Conservation (phyloP, 176 grass and related monocot genomes). For the Carex pumila region DNA sequence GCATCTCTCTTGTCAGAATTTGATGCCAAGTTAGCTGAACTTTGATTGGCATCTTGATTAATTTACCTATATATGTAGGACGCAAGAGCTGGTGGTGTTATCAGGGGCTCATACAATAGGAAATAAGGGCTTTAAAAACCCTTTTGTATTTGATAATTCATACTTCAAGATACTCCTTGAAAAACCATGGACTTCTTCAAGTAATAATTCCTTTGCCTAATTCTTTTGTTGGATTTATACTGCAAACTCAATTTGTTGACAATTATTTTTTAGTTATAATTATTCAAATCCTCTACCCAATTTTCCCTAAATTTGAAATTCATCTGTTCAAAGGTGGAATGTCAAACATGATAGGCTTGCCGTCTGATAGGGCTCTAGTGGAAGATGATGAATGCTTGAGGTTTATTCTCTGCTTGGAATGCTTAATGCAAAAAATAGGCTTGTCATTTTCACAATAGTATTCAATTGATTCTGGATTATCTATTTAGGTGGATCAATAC, state of each 20-base stretch:
- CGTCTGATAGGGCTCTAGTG: conserved; percentile 58
- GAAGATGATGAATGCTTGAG: conserved; percentile 91
- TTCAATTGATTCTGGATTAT: conserved; percentile 1
- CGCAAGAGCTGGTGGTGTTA: conserved; percentile 61
- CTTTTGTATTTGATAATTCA: conserved; percentile 59
- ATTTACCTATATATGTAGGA: conserved; percentile 26
- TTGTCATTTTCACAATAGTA: neutral
- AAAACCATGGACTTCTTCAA: conserved; percentile 56
- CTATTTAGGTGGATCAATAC: conserved; percentile 62
- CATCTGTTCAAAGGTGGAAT: conserved; percentile 51
- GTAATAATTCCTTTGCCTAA: conserved; percentile 26
- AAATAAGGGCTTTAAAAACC: conserved; percentile 74
- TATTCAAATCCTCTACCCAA: neutral
- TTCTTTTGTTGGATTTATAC: neutral
- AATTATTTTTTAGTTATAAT: neutral
- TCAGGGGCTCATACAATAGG: conserved; percentile 94
- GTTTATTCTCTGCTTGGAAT: conserved; percentile 22
- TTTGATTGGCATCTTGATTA: neutral
- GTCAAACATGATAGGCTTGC: conserved; percentile 69
- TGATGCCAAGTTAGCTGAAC: neutral
- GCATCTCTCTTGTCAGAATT: neutral
- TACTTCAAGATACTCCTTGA: conserved; percentile 85
- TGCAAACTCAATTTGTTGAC: neutral
- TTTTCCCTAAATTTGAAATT: neutral
- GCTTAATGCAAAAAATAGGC: neutral